Evolutionary conservation across 805 yeast species (phyloP).

Genomic region (Scheffersomyces coipomensis): DNA sequence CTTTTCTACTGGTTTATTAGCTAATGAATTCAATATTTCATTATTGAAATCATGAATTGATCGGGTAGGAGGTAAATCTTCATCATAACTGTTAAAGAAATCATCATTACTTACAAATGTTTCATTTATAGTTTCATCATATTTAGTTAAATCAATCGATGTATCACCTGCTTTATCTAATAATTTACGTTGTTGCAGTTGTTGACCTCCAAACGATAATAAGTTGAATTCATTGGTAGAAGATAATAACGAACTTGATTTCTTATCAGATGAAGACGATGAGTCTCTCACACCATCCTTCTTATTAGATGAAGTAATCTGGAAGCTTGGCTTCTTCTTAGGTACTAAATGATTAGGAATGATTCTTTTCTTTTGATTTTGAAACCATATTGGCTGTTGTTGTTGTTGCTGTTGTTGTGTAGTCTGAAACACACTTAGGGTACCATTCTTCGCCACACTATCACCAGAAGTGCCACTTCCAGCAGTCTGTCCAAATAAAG

Average conservation of each 20-base stretch:
- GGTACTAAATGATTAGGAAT: constrained; percentile 43
- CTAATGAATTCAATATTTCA: constrained; percentile 35
- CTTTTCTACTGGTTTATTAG: constrained; percentile 31
- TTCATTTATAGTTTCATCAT: constrained; percentile 30
- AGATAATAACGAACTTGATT: constrained; percentile 3
- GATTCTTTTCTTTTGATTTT: constrained; percentile 29
- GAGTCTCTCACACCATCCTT: constrained; percentile 3
- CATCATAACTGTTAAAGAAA: constrained; percentile 22
- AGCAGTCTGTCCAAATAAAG: constrained; percentile 11
- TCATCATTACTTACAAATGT: constrained; percentile 27
- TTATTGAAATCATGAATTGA: constrained; percentile 51
- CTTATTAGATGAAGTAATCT: constrained; percentile 13
- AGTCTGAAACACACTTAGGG: neutral
- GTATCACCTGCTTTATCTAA: constrained; percentile 7
- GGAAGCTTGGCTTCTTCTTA: constrained; percentile 40
- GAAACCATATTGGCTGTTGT: constrained; percentile 36
- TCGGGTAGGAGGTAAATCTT: constrained; percentile 49
- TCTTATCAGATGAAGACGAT: constrained; percentile 8
- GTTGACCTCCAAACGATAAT: constrained; percentile 31
- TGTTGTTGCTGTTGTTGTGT: constrained; percentile 6
- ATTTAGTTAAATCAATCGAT: constrained; percentile 15
- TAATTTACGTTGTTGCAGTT: constrained; percentile 19
- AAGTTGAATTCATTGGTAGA: constrained; percentile 27
- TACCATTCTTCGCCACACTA: neutral
- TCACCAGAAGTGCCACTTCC: neutral